These are phyloP conservation scores for Scedosporium aurantiacum DNA, from an alignment of 2,329 filamentous ascomycete species.

Conservation along the genomic window DNA sequence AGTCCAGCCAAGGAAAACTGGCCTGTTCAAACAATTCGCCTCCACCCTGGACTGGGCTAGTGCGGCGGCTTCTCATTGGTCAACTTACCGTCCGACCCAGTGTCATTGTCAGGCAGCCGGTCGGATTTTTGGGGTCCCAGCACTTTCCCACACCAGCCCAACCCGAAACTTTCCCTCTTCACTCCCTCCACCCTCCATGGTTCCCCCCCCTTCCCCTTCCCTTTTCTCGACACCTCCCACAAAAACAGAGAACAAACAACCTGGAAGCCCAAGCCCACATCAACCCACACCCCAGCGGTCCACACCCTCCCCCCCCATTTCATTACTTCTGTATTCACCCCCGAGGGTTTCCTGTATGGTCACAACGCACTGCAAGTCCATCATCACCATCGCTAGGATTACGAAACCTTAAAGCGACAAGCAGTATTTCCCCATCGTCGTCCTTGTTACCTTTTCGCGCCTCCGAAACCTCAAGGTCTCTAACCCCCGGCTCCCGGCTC, in stretches of 20 bases:
- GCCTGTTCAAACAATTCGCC: not conserved
- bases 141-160: slow-evolving; percentile 6
- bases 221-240: slow-evolving; percentile 5
- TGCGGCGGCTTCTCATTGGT: not conserved
- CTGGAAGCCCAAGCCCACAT: slow-evolving; percentile 7
- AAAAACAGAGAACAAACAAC: slow-evolving; percentile 7
- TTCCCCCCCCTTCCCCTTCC: slow-evolving; percentile 4
- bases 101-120: slow-evolving; percentile 5
- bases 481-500: not conserved
- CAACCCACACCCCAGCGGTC: slow-evolving; percentile 9
- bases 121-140: slow-evolving; percentile 5
- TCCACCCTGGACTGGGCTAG: not conserved
- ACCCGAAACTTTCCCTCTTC: slow-evolving; percentile 8
- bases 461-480: slow-evolving; percentile 2
- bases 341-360: slow-evolving; percentile 9
- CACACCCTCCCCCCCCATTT: slow-evolving; percentile 8
- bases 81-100: slow-evolving; percentile 1
- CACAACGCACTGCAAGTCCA: slow-evolving; percentile 8
- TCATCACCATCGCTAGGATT: slow-evolving; percentile 8
- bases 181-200: slow-evolving; percentile 8
- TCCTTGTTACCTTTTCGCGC: slow-evolving; percentile 2
- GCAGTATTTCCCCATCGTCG: not conserved
- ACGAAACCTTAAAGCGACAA: slow-evolving; percentile 7
- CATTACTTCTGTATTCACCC: slow-evolving; percentile 8
- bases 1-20: not conserved